Evolutionary conservation across 2,329 filamentous ascomycete species (phyloP).

Genomic region (Aureobasidium sp.): DNA sequence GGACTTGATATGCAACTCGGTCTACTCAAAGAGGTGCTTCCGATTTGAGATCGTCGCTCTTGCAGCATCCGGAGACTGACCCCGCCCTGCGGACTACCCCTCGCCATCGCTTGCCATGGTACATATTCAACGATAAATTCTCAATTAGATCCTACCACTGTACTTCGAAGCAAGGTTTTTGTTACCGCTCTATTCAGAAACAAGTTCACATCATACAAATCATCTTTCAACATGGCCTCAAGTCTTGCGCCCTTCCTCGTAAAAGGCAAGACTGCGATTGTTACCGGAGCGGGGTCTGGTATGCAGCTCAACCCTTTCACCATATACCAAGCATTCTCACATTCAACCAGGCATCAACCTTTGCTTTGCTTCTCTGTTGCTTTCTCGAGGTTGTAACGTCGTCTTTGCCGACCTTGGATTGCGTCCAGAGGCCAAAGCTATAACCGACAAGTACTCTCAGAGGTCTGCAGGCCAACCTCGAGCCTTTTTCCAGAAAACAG

Average conservation of each 20-base stretch:
- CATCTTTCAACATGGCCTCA: not conserved
- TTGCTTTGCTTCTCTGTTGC: slow-evolving; percentile 37
- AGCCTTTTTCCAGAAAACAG: slow-evolving; percentile 35
- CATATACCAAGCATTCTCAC: slow-evolving; percentile 1
- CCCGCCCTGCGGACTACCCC: not conserved
- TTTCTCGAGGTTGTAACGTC: slow-evolving; percentile 38
- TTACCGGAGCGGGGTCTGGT: slow-evolving; percentile 40
- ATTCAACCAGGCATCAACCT: slow-evolving; percentile 36
- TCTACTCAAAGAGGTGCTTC: not conserved
- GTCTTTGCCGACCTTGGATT: slow-evolving; percentile 40
- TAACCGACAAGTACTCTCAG: slow-evolving; percentile 29
- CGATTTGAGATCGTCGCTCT: not conserved
- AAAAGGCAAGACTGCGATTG: slow-evolving; percentile 37
- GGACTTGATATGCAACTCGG: not conserved
- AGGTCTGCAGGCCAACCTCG: slow-evolving; percentile 21
- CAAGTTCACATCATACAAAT: not conserved
- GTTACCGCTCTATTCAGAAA: not conserved
- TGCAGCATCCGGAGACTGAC: not conserved
- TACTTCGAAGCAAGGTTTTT: not conserved
- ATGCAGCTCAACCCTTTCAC: not conserved
- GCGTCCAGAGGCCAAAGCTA: slow-evolving; percentile 37
- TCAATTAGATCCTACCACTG: not conserved
- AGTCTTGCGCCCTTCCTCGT: slow-evolving; percentile 28
- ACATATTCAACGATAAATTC: not conserved
- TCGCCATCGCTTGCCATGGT: not conserved